Conservation (phyloP, 164 flowering plant species). For the Aristolochia contorta region DNA sequence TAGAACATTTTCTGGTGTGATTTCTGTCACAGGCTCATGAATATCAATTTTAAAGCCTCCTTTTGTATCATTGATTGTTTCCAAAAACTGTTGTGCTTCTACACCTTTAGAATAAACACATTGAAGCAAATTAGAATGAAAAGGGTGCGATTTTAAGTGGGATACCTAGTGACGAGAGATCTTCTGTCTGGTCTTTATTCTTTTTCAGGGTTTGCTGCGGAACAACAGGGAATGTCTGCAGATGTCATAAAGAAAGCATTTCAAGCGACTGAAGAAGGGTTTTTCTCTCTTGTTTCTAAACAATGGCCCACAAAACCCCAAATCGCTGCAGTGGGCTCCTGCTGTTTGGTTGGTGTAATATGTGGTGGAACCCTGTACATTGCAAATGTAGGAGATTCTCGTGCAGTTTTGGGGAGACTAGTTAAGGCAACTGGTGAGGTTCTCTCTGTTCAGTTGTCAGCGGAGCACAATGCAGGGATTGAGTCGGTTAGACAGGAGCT, state of each 20-base stretch:
- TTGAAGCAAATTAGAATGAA: too few relatives aligned
- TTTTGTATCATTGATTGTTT: too few relatives aligned
- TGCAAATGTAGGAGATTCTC: slow-evolving; percentile 77
- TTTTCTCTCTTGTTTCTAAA: slow-evolving; percentile 51
- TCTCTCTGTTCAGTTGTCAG: slow-evolving; percentile 45
- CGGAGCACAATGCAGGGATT: slow-evolving; percentile 57
- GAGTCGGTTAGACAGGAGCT: slow-evolving; percentile 75
- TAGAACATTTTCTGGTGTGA: too few relatives aligned
- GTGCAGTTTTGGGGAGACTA: slow-evolving; percentile 68
- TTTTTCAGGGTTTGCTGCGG: slow-evolving; percentile 10
- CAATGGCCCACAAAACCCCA: slow-evolving; percentile 72
- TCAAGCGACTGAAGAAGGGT: slow-evolving; percentile 88
- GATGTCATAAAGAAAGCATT: slow-evolving; percentile 67
- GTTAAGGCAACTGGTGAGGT: slow-evolving; percentile 68
- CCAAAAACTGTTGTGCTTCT: too few relatives aligned
- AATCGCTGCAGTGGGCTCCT: slow-evolving; percentile 86
- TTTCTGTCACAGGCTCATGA: too few relatives aligned
- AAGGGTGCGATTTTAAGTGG: too few relatives aligned
- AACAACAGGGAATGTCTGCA: slow-evolving; percentile 58
- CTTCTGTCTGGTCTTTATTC: too few relatives aligned
- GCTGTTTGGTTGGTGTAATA: slow-evolving; percentile 64
- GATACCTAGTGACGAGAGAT: too few relatives aligned
- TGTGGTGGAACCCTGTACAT: slow-evolving; percentile 58
- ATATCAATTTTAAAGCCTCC: too few relatives aligned
- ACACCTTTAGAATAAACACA: too few relatives aligned